Base-by-base conservation (phyloP, 2,329 filamentous ascomycete species). In the Diaporthe eres region DNA sequence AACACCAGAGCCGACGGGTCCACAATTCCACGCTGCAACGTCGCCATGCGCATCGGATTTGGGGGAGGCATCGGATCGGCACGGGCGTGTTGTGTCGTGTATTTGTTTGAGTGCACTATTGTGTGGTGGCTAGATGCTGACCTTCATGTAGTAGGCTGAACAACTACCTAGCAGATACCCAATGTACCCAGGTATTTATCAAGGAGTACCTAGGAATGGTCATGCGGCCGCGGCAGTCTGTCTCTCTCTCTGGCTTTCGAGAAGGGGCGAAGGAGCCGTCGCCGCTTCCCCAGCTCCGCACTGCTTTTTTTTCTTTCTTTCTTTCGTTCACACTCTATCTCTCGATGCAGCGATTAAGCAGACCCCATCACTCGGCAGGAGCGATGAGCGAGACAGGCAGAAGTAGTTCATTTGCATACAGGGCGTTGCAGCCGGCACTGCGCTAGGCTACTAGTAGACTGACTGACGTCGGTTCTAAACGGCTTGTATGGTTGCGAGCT, bases 1-100 rank as follows among this genome's bases (percentile, higher is more conserved):
- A 70, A 13, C 65, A 55, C 10, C 34, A 42, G 17, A 70, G n/a
- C 65, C 34, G 49, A 42, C 49, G 49, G 49, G 49, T 22, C 49
- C 65, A 70, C 22, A 70, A 31, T 70, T 55, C 65, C 65, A 70
- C 13, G 34, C 34, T 55, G 65, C 65, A 70, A 70, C 49, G 4
- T 70, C 15, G 65, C 65, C 65, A 55, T 42, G 65, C 47, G 34
- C 65, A 70, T 70, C 65, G 65, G 9, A 28, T 70, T 42, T 70
- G 34, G 34, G 49, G 37, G 49, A 70, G 47, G 65, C 65, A 70
- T 70, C 65, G 65, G 65, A 42, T 70, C 49, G 49, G 37, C 47
- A 68, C 10, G 49, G 15, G 28, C 22, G 22, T 25, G 28, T 9
- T 53, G 22, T 25, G 31, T 39, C 2, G 5, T 42, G 60, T 8